Base-by-base conservation (phyloP, 2,329 filamentous ascomycete genomes). In the Periconia sp. region DNA sequence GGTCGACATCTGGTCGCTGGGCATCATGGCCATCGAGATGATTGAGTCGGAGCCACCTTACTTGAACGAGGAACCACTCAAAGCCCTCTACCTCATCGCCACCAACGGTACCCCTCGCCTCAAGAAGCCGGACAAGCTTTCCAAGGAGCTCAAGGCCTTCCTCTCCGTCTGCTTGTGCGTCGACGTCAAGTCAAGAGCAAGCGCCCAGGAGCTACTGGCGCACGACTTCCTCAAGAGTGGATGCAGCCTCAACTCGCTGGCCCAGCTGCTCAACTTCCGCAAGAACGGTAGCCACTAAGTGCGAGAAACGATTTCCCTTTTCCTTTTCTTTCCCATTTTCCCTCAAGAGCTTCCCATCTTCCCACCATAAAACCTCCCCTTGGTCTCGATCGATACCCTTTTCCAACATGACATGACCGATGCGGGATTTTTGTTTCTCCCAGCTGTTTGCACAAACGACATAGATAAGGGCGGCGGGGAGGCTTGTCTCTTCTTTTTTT, bases 1-100 rank as follows among this genome's bases (percentile, higher is more conserved):
- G 81, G 94, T 97, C 58, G 94, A 99, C 71, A 96, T 97, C 71
- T 99, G 94, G 94, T 97, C 92, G 30, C 81, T 99, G 57, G 94
- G 94, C 69, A 99, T 99, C 77, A 99, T 97, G 94, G 93, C 94
- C 20, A 97, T 99, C 69, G 94, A 99, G 77, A 97, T 99, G 94
- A 97, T 97, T 69, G 94, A 99, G 74, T 96, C 91, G 17, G 94
- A 99, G 75, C 94, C 94, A 6, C 94, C 94, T 0, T 99, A 99
- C 74, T 85, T 97, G 37, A 97, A 97, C 76, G 94, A 97, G 76
- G 93, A 97, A 76, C 94, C 94, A 0, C 84, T 99, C 52, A 97
- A 97, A 81, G 94, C 94, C 8, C 83, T 99, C 45, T 99, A 96
- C 74, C 84, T 99, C 57, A 99, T 99, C 72, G 94, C 94, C 45